phyloP scores from a whole-genome alignment of 768 basidiomycete genomes.

The Punctularia strigosozonata region DNA sequence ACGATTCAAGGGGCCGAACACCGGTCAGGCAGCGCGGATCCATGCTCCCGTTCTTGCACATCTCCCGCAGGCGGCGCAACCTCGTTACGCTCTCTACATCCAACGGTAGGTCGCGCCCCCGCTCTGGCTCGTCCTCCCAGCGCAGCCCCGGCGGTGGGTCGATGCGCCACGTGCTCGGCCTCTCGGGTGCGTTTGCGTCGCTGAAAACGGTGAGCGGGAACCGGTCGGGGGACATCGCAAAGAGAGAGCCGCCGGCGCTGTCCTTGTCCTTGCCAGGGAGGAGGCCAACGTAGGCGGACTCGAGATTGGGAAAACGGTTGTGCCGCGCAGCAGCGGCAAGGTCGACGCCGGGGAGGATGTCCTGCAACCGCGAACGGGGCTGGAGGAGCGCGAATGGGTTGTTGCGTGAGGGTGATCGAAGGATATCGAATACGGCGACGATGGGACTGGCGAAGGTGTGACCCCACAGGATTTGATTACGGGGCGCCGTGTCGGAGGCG shows the following conservation, averaged over 20 bases:
- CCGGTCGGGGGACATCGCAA: conserved; percentile 71
- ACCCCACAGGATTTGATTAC: conserved; percentile 43
- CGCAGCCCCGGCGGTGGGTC: background rate
- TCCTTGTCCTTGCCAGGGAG: conserved; percentile 36
- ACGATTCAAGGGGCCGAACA: conserved; percentile 40
- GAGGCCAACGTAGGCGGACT: conserved; percentile 74
- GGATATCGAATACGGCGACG: conserved; percentile 76
- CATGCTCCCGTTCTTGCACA: conserved; percentile 22
- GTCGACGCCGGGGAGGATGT: conserved; percentile 47
- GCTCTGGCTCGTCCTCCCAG: conserved; percentile 3
- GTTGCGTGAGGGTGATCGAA: conserved; percentile 31
- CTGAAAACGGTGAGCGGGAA: conserved; percentile 79
- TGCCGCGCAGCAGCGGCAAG: conserved; percentile 16
- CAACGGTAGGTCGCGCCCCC: conserved; percentile 22
- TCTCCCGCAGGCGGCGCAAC: conserved; percentile 20
- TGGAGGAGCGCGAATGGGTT: conserved; percentile 80
- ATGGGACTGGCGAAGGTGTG: conserved; percentile 44
- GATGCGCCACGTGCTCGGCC: background rate
- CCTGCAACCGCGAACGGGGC: conserved; percentile 64
- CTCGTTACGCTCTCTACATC: conserved; percentile 32
- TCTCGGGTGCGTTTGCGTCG: conserved; percentile 21
- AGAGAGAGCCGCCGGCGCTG: conserved; percentile 46
- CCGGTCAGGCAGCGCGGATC: conserved; percentile 57
- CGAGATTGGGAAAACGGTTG: conserved; percentile 37
- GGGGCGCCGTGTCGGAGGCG: conserved; percentile 18